A percentile compares a stretch with the other conserved stretches of the same genome.
Evolutionary conservation across 2,329 filamentous ascomycete species (phyloP).

Genomic region (Xylaria sp.): DNA sequence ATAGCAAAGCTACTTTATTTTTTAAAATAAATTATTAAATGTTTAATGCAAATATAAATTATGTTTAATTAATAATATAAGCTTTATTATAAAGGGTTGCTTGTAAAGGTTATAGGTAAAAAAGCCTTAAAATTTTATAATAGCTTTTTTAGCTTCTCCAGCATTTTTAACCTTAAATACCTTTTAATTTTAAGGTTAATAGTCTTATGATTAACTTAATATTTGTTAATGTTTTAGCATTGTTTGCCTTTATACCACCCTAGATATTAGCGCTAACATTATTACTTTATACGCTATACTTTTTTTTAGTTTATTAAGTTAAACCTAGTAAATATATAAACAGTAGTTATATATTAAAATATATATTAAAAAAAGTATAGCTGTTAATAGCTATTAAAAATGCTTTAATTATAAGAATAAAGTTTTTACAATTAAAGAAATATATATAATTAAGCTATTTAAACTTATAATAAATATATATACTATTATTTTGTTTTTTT

Average conservation of each 20-base stretch:
- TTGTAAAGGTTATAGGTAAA: neutral
- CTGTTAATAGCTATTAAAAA: neutral
- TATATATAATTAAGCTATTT: too few species aligned
- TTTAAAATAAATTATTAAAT: neutral
- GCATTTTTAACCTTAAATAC: neutral
- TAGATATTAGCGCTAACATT: too few species aligned
- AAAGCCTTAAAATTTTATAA: neutral
- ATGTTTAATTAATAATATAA: neutral
- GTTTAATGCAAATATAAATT: neutral
- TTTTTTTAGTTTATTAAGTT: neutral
- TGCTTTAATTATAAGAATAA: conserved; percentile 2
- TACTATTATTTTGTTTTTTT: neutral
- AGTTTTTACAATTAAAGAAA: conserved; percentile 3
- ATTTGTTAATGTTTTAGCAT: neutral
- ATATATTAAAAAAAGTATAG: conserved; percentile 3
- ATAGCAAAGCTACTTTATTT: too few species aligned
- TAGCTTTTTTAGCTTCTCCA: neutral
- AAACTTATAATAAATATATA: too few species aligned
- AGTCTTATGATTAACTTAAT: neutral
- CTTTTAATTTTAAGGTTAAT: neutral
- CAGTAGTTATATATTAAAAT: neutral
- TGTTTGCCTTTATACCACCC: neutral
- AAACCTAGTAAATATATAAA: neutral
- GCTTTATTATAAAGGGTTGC: neutral
- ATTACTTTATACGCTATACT: neutral